Conservation (phyloP, 2,329 filamentous ascomycete genomes). For the Colletotrichum cuscutae region DNA sequence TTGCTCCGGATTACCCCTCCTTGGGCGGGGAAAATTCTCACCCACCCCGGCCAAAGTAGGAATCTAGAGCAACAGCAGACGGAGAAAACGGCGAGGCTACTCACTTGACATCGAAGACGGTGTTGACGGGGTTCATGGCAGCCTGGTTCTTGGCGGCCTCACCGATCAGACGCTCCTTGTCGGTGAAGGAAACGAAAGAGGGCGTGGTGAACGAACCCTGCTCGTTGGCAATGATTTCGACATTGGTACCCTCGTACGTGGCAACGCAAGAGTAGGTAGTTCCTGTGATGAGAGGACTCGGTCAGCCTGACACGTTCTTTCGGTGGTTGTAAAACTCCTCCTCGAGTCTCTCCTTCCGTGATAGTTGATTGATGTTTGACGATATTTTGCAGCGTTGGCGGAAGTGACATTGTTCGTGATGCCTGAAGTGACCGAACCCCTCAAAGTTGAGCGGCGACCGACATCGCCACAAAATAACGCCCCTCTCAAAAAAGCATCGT, state of each 20-base stretch:
- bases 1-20: conserved; percentile 21
- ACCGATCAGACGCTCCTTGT: conserved; percentile 98
- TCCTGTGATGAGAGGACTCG: conserved; percentile 63
- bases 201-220: conserved; percentile 99
- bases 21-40: conserved; percentile 17
- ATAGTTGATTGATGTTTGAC: not conserved
- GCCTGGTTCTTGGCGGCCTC: conserved; percentile 99
- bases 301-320: conserved; percentile 36
- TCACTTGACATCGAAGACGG: conserved; percentile 99
- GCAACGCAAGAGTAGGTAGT: conserved; percentile 99
- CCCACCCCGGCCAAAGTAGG: not conserved
- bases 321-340: not conserved
- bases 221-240: conserved; percentile 99
- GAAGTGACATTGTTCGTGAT: not conserved
- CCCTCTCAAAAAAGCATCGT: conserved; percentile 30
- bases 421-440: not conserved
- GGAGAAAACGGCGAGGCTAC: conserved; percentile 45
- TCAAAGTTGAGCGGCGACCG: conserved; percentile 20
- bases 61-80: not conserved
- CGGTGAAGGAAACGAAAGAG: conserved; percentile 98
- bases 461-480: conserved; percentile 7
- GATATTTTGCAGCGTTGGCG: not conserved
- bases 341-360: not conserved
- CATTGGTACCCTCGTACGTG: conserved; percentile 99
- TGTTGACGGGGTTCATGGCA: conserved; percentile 98